Evolutionary conservation across 1,139 yeast genomes (phyloP).

Genomic region (Arxiozyma heterogenica): DNA sequence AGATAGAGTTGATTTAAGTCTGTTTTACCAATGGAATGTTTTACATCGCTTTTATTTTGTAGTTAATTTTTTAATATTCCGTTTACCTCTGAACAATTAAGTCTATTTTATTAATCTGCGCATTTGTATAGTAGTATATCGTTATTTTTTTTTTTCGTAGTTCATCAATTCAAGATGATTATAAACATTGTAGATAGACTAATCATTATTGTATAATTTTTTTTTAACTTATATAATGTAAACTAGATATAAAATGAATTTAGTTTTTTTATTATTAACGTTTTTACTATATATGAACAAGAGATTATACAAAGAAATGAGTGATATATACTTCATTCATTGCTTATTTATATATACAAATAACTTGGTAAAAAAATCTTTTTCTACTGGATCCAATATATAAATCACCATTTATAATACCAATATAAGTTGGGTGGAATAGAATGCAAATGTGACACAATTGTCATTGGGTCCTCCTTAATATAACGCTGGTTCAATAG

Average conservation of each 20-base stretch:
- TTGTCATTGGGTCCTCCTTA: constrained; percentile 14
- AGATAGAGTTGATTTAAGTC: constrained; percentile 2
- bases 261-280: not conserved
- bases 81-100: not conserved
- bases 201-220: constrained; percentile 6
- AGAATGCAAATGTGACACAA: constrained; percentile 11
- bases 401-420: constrained; percentile 23
- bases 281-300: not conserved
- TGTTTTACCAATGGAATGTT: constrained; percentile 2
- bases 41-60: not conserved
- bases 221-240: constrained; percentile 1
- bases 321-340: not conserved
- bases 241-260: not conserved
- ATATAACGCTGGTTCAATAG: constrained; percentile 10
- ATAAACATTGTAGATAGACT: constrained; percentile 13
- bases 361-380: not conserved
- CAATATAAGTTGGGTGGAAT: constrained; percentile 23
- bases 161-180: constrained; percentile 1
- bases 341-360: too few relatives aligned
- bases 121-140: constrained; percentile 6
- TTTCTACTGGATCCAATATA: not conserved
- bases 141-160: constrained; percentile 7
- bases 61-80: not conserved
- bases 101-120: not conserved
- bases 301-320: not conserved